phyloP scores from a whole-genome alignment of 1,284 basidiomycete genomes.

The Trichosporon sp. region DNA sequence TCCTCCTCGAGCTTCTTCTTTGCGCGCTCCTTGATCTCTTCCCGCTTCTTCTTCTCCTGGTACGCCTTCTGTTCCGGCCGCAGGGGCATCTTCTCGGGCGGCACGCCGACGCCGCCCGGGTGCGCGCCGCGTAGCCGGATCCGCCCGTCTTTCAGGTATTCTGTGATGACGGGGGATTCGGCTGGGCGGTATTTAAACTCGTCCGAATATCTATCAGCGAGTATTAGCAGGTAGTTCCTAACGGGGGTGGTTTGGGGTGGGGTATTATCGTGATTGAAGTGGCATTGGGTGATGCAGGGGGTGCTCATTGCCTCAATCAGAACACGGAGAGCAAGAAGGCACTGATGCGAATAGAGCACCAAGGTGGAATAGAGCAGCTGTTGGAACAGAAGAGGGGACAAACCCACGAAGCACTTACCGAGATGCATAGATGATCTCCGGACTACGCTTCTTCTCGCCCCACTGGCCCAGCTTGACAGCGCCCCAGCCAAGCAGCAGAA shows the following conservation, averaged over 20 bases:
- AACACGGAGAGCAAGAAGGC: too few species aligned
- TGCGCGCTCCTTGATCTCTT: constrained; percentile 8
- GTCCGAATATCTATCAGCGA: constrained; percentile 43
- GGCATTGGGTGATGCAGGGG: neutral
- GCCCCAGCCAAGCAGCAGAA: constrained; percentile 37
- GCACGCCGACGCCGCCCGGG: constrained; percentile 42
- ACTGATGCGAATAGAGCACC: too few species aligned
- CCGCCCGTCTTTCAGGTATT: constrained; percentile 45
- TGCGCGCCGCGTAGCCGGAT: constrained; percentile 47
- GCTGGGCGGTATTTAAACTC: constrained; percentile 50
- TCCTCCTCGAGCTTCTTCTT: constrained; percentile 12
- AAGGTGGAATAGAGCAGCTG: neutral
- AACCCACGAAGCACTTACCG: constrained; percentile 29
- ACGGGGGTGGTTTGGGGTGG: neutral
- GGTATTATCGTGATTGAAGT: neutral
- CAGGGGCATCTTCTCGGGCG: constrained; percentile 21
- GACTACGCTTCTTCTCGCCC: constrained; percentile 16
- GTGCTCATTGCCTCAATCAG: too few species aligned
- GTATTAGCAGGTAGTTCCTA: neutral
- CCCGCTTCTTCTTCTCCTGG: neutral
- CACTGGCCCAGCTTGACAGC: constrained; percentile 26
- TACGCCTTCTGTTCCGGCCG: neutral
- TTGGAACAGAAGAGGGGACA: neutral
- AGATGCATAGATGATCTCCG: constrained; percentile 45
- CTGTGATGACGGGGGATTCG: constrained; percentile 49